Percentiles rank a stretch among this genome's conserved stretches.
phyloP scores from a whole-genome alignment of 2,329 filamentous ascomycete species.

The Hypoxylon rubiginosum region DNA sequence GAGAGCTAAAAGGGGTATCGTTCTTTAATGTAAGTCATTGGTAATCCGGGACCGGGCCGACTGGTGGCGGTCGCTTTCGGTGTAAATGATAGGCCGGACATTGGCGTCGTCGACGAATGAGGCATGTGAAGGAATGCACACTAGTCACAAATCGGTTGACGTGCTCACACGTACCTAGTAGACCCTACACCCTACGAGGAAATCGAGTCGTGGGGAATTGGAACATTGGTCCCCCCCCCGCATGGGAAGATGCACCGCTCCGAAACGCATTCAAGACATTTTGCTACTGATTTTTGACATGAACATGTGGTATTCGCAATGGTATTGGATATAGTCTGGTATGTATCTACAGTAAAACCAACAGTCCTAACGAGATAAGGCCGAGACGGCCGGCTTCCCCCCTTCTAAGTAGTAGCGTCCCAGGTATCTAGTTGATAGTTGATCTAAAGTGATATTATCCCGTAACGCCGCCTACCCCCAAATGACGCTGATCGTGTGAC shows the following conservation, averaged over 20 bases:
- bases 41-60: background rate
- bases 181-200: too few species aligned
- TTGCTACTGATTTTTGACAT: background rate
- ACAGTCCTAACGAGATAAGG: constrained; percentile 3
- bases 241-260: background rate
- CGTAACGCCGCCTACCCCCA: constrained; percentile 33
- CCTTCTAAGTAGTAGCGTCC: constrained; percentile 1
- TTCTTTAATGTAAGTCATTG: background rate
- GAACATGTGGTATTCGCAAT: constrained; percentile 7
- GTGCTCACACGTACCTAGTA: background rate
- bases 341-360: constrained; percentile 17
- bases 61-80: background rate
- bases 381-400: background rate
- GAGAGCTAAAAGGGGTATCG: too few species aligned
- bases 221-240: too few species aligned
- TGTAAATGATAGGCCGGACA: background rate
- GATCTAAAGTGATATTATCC: constrained; percentile 20
- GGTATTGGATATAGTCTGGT: background rate
- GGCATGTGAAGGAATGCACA: background rate
- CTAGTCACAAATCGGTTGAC: background rate
- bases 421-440: constrained; percentile 8
- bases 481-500: constrained; percentile 10
- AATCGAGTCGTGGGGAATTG: background rate
- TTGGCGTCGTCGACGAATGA: background rate
- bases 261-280: background rate